Conservation (phyloP, 805 yeast species). For the Starmerella apicola region DNA sequence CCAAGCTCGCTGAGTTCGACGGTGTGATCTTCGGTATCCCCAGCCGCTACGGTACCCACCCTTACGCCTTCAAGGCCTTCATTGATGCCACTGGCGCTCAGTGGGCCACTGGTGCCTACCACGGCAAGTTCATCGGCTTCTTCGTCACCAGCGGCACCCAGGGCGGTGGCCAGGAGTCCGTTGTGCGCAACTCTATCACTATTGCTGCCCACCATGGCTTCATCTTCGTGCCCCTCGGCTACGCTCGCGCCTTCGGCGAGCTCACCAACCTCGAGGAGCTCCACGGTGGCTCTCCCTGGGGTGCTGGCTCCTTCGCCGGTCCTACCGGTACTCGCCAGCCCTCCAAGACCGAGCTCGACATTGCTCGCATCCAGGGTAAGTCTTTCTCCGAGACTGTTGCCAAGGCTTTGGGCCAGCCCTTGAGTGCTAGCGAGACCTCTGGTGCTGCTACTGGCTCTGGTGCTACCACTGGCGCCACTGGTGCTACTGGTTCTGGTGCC, state of each 20-base stretch:
- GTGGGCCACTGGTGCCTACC: conserved; percentile 63
- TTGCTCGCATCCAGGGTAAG: conserved; percentile 58
- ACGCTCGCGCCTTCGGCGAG: conserved; percentile 45
- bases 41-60: conserved; percentile 70
- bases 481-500: conserved; percentile 7
- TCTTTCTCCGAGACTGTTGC: conserved; percentile 40
- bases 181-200: conserved; percentile 51
- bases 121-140: conserved; percentile 63
- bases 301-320: conserved; percentile 73
- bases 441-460: conserved; percentile 7
- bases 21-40: conserved; percentile 79
- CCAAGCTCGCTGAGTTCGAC: conserved; percentile 51
- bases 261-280: conserved; percentile 45
- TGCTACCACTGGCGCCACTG: conserved; percentile 9
- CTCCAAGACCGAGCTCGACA: conserved; percentile 45
- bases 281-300: conserved; percentile 79
- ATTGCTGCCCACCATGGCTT: conserved; percentile 69
- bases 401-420: conserved; percentile 8
- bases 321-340: conserved; percentile 66
- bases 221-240: conserved; percentile 71
- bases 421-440: not conserved
- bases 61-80: conserved; percentile 67
- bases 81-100: conserved; percentile 68
- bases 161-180: conserved; percentile 77
- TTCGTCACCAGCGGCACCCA: conserved; percentile 62